These are phyloP conservation scores for Plasmodium sp. DNA, from an alignment of 169 alveolate species.

Conservation along the genomic window DNA sequence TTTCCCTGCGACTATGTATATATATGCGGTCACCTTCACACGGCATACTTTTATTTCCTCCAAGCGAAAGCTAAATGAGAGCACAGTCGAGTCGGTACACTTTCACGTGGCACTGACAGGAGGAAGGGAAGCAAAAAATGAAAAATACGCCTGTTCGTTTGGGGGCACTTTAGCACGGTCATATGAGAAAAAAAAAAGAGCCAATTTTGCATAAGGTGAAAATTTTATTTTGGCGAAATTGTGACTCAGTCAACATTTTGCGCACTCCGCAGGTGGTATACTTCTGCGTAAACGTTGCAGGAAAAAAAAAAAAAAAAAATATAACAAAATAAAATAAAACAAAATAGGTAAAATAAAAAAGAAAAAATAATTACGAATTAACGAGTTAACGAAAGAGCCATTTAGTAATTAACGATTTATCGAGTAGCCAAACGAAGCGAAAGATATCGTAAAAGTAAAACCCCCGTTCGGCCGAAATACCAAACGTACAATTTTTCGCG, in stretches of 20 bases:
- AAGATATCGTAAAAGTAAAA: background rate
- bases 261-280: background rate
- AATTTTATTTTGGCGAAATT: background rate
- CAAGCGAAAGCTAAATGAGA: too few species aligned
- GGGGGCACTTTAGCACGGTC: background rate
- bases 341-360: background rate
- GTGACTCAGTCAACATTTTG: background rate
- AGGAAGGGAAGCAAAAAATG: background rate
- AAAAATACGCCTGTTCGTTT: background rate
- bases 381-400: background rate
- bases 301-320: background rate
- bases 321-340: too few species aligned
- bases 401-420: background rate
- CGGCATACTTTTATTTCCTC: background rate
- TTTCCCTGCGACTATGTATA: background rate
- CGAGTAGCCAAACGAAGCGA: background rate
- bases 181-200: background rate
- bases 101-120: background rate
- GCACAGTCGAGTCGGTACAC: background rate
- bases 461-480: background rate
- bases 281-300: background rate
- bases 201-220: background rate
- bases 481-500: background rate
- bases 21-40: background rate
- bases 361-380: background rate